Base-by-base conservation (phyloP, 768 basidiomycete species). In the Lactifluus subvellereus region DNA sequence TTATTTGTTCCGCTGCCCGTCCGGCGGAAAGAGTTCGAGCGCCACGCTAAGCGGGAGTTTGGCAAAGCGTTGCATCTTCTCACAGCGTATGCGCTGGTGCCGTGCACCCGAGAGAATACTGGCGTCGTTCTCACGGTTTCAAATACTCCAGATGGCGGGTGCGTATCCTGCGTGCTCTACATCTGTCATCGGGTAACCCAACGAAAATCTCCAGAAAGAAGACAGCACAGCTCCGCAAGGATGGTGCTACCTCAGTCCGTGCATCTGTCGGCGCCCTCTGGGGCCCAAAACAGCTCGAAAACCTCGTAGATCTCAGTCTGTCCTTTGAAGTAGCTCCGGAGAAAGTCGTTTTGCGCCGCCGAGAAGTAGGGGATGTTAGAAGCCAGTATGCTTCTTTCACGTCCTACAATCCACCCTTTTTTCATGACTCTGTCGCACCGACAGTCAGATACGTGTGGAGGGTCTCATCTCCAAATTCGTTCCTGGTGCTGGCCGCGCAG, bases 11-110 rank as follows among this genome's bases (percentile, higher is more conserved):
- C 89, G 1, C 79, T 98, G 0, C 93, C 97, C 1, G 97, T 99
- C 6, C 83, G 96, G 5, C 80, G 93, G 6, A 95, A 95, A 72
- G 97, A 98, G 68, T 81, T 98, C 37, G 87, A 93, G 70, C 78
- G 91, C 58, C 94, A 96, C 67, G 78, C 80, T 1, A 98, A 96
- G 72, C 84, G 94, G 47, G 96, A 98, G 68, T 95, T 89, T 69
- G 84, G 77, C 4, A 97, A 97, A 69, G 89, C 90, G 1, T 71
- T 98, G n/a, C 77, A 81, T 6, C 76, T 97, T 16, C 74, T 98
- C 47, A 84, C 87, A 51, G 93, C 91, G 0, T 99, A 98, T 73
- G 95, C 94, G 0, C 77, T 99, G 4, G 87, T 91, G 0, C 92
- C 91, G 0, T 93, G 91, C 59, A 75, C 81, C 14, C 69, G 74